phyloP scores from a whole-genome alignment of 345 rosid species.

The Brassica incana region DNA sequence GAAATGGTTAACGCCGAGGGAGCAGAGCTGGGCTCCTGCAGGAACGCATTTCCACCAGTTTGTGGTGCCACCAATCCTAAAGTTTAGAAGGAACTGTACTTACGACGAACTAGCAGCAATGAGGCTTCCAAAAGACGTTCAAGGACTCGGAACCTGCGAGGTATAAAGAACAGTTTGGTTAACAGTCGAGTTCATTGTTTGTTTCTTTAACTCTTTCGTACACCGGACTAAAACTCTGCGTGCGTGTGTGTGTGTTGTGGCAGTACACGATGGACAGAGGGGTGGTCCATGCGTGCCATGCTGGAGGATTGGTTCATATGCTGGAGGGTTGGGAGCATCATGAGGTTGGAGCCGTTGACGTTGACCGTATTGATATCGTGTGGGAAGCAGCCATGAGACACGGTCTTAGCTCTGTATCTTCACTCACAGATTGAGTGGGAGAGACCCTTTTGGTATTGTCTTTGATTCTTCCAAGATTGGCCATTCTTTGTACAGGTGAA shows the following conservation, averaged over 20 bases:
- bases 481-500: slow-evolving; percentile 40
- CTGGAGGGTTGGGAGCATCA: slow-evolving; percentile 92
- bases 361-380: slow-evolving; percentile 79
- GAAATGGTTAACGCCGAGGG: slow-evolving; percentile 86
- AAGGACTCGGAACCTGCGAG: slow-evolving; percentile 93
- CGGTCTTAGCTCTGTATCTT: slow-evolving; percentile 66
- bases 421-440: slow-evolving; percentile 25
- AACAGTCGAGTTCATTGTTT: neutral
- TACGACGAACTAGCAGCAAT: slow-evolving; percentile 96
- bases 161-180: slow-evolving; percentile 37
- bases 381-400: slow-evolving; percentile 92
- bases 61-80: slow-evolving; percentile 87
- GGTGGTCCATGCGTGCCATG: slow-evolving; percentile 97
- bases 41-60: slow-evolving; percentile 97
- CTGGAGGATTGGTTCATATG: slow-evolving; percentile 91
- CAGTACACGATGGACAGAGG: slow-evolving; percentile 98
- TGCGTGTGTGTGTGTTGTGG: slow-evolving; percentile 23
- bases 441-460: slow-evolving; percentile 2
- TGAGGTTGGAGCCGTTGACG: slow-evolving; percentile 93
- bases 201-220: neutral
- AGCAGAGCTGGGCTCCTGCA: slow-evolving; percentile 92
- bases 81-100: slow-evolving; percentile 78
- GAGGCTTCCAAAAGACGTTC: slow-evolving; percentile 81
- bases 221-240: neutral
- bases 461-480: slow-evolving; percentile 18